Percentiles rank a stretch among this genome's conserved stretches.
Evolutionary conservation across 805 yeast genomes (phyloP).

Genomic region (Pichia rugopelliculosa): DNA sequence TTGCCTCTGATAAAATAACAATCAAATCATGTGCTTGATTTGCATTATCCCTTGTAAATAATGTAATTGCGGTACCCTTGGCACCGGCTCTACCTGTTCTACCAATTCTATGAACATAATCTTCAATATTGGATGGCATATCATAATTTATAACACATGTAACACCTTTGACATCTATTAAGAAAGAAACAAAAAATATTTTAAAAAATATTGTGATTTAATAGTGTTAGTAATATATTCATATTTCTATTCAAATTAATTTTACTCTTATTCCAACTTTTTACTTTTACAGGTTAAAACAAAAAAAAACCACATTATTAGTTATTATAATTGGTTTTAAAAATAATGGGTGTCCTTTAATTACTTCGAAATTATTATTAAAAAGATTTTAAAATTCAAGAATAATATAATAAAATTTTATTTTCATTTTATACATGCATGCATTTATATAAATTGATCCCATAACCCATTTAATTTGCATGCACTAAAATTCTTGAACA

Average conservation of each 20-base stretch:
- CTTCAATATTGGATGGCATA: slow-evolving; percentile 98
- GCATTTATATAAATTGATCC: background rate
- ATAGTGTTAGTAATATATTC: no score
- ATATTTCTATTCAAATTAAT: background rate
- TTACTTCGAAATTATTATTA: background rate
- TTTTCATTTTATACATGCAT: background rate
- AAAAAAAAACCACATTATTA: background rate
- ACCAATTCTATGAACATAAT: slow-evolving; percentile 97
- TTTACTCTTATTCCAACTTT: no score
- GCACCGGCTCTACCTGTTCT: slow-evolving; percentile 99
- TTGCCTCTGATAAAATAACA: slow-evolving; percentile 89
- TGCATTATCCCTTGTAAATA: slow-evolving; percentile 83
- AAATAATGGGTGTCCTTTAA: background rate
- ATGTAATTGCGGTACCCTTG: slow-evolving; percentile 88
- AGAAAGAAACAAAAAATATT: slow-evolving; percentile 14
- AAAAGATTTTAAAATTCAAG: background rate
- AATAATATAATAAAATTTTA: no score
- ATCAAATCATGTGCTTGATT: slow-evolving; percentile 86
- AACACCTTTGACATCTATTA: slow-evolving; percentile 91
- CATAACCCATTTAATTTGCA: background rate
- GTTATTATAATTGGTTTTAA: background rate
- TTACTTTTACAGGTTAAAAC: slow-evolving; percentile 1
- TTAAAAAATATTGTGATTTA: slow-evolving; percentile 13
- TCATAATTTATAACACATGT: slow-evolving; percentile 89
- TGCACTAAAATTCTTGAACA: background rate